Evolutionary conservation across 768 basidiomycete genomes (phyloP).

Genomic region (Lactarius evosmus): DNA sequence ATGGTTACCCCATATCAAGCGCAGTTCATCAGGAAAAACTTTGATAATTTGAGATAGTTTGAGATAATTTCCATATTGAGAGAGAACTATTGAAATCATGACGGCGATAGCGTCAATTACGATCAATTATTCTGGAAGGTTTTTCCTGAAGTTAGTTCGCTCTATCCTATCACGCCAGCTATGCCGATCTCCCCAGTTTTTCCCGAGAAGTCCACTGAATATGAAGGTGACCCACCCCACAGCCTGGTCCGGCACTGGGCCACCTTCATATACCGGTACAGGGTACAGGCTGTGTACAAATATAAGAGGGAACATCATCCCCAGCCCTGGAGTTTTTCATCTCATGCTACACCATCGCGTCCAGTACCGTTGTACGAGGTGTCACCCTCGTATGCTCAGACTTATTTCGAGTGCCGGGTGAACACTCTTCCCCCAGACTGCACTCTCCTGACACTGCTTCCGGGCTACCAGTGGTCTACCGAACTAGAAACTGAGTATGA

Average conservation of each 20-base stretch:
- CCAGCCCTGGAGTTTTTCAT: slow-evolving; percentile 21
- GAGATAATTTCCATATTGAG: no score
- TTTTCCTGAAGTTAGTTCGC: no score
- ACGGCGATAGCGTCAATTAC: no score
- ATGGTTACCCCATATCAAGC: slow-evolving; percentile 14
- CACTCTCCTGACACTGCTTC: slow-evolving; percentile 68
- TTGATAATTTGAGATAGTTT: no score
- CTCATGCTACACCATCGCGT: slow-evolving; percentile 7
- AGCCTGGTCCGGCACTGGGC: slow-evolving; percentile 4
- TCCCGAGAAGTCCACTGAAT: slow-evolving; percentile 19
- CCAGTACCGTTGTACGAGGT: slow-evolving; percentile 14
- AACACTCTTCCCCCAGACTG: slow-evolving; percentile 53
- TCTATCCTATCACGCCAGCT: slow-evolving; percentile 12
- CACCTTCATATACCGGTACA: slow-evolving; percentile 13
- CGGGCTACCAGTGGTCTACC: slow-evolving; percentile 48
- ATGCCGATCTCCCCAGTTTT: slow-evolving; percentile 17
- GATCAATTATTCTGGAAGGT: no score
- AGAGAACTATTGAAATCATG: no score
- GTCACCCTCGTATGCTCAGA: slow-evolving; percentile 16
- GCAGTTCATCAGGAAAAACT: no score
- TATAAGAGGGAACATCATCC: slow-evolving; percentile 20
- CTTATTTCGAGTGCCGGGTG: slow-evolving; percentile 26
- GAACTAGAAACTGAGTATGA: slow-evolving; percentile 30
- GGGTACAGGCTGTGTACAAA: slow-evolving; percentile 17
- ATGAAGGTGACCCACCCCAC: slow-evolving; percentile 16